Base-by-base conservation (phyloP, 441 rosid genomes). In the Populus hybrid region DNA sequence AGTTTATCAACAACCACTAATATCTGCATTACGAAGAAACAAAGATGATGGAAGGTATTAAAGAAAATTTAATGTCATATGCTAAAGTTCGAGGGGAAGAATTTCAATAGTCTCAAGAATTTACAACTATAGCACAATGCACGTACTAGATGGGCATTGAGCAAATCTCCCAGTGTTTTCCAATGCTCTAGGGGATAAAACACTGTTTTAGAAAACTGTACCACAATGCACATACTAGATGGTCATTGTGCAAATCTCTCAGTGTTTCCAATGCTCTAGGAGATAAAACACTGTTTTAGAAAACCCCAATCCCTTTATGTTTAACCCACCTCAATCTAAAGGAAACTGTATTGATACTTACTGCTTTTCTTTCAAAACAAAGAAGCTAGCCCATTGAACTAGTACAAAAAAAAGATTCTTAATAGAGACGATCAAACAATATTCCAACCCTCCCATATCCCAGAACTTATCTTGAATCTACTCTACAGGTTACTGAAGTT, bases 1-100 rank as follows among this genome's bases (percentile, higher is more conserved):
- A 89, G 84, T 84, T 86, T 90, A 71, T 95, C 98, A 81, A 91
- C 88, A 76, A 84, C 84, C 75, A 81, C 91, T 82, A 90, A 83
- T 76, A 82, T 83, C 99, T 97, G 97, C 85, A 83, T 75, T 79
- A 14, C 40, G 59, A 70, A 78, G 71, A 46, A 40, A 70, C 1
- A 14, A 4, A 1, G n/a, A 3, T 21, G 12, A 63, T 20, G 32
- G 54, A 23, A 70, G 57, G 63, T 4, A 32, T 24, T 11, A 57
- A 5, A 10, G 66, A 61, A 21, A n/a, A 28, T 50, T 42, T 68
- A 24, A 50, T 68, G 34, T 34, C 30, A 61, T 21, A 71, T 35
- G 7, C 28, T 70, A 11, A 42, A 77, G 6, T 24, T 76, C 54
- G 3, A 8, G 26, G 59, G 74, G 36, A 36, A 70, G 63, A 34